phyloP scores from a whole-genome alignment of 1,284 basidiomycete genomes.

The Lentinus polychrous region DNA sequence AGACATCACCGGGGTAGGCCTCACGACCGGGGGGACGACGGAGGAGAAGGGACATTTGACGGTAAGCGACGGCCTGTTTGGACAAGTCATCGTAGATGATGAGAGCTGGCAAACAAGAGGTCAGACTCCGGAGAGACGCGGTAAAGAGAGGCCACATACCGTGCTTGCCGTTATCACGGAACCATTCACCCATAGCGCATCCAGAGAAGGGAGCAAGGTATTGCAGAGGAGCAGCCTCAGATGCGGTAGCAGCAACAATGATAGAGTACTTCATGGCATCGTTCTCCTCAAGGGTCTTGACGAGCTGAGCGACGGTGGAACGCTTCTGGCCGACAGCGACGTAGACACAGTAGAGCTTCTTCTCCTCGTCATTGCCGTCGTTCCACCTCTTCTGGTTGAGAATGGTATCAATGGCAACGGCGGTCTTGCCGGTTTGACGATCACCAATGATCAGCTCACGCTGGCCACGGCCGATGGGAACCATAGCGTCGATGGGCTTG shows the following conservation, averaged over 20 bases:
- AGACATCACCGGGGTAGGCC: slow-evolving; percentile 99
- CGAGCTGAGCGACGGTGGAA: slow-evolving; percentile 98
- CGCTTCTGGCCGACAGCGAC: slow-evolving; percentile 99
- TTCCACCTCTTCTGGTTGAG: slow-evolving; percentile 99
- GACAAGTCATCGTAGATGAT: slow-evolving; percentile 99
- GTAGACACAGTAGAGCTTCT: slow-evolving; percentile 99
- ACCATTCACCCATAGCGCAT: slow-evolving; percentile 99
- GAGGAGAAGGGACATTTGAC: slow-evolving; percentile 99
- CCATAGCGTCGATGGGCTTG: slow-evolving; percentile 99
- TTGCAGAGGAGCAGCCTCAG: slow-evolving; percentile 97
- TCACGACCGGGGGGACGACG: slow-evolving; percentile 99
- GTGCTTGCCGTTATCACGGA: slow-evolving; percentile 99
- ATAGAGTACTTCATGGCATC: slow-evolving; percentile 99
- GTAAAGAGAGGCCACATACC: slow-evolving; percentile 35
- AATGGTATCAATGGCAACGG: slow-evolving; percentile 98
- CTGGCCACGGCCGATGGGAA: slow-evolving; percentile 99
- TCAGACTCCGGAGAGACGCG: neutral
- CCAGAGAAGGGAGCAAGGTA: slow-evolving; percentile 99
- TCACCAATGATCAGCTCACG: slow-evolving; percentile 99
- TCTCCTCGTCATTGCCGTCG: slow-evolving; percentile 89
- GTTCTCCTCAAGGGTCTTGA: slow-evolving; percentile 99
- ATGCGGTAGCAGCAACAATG: slow-evolving; percentile 98
- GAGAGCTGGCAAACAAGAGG: slow-evolving; percentile 50
- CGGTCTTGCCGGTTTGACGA: slow-evolving; percentile 99
- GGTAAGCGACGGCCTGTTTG: slow-evolving; percentile 99